phyloP scores from a whole-genome alignment of 768 basidiomycete species.

The Phylloporus arenicola region DNA sequence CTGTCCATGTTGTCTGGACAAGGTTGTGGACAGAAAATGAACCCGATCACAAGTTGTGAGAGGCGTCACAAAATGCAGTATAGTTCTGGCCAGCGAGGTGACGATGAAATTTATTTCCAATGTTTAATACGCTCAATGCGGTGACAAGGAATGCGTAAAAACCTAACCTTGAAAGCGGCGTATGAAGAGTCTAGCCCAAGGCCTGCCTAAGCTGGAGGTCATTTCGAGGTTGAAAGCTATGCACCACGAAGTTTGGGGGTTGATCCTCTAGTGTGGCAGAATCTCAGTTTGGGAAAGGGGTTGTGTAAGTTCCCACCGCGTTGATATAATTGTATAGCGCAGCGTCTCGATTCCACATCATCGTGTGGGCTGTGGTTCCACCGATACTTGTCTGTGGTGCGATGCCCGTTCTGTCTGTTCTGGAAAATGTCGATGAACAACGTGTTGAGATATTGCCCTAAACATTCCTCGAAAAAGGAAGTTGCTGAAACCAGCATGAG shows the following conservation, averaged over 20 bases:
- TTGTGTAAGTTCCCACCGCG: conserved; percentile 42
- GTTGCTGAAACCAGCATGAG: neutral
- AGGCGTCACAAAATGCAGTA: conserved; percentile 32
- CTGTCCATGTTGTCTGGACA: neutral
- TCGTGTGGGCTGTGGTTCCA: conserved; percentile 51
- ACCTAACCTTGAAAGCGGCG: neutral
- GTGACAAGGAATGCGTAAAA: neutral
- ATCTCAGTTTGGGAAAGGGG: conserved; percentile 44
- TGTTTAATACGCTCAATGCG: neutral
- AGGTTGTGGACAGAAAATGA: neutral
- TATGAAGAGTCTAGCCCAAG: neutral
- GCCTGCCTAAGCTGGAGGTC: neutral
- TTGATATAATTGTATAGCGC: conserved; percentile 39
- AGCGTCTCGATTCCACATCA: conserved; percentile 39
- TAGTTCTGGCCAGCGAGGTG: neutral
- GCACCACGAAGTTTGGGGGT: too few relatives aligned
- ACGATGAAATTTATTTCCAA: neutral
- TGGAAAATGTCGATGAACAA: conserved; percentile 41
- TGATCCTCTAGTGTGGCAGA: conserved; percentile 39
- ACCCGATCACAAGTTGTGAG: neutral
- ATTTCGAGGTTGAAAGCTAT: too few relatives aligned
- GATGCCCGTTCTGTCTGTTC: conserved; percentile 40
- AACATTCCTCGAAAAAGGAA: neutral
- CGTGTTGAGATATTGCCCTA: conserved; percentile 28
- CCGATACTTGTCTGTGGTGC: conserved; percentile 47